Evolutionary conservation across 2,329 filamentous ascomycete species (phyloP).

Genomic region (Epichloe uncinata): DNA sequence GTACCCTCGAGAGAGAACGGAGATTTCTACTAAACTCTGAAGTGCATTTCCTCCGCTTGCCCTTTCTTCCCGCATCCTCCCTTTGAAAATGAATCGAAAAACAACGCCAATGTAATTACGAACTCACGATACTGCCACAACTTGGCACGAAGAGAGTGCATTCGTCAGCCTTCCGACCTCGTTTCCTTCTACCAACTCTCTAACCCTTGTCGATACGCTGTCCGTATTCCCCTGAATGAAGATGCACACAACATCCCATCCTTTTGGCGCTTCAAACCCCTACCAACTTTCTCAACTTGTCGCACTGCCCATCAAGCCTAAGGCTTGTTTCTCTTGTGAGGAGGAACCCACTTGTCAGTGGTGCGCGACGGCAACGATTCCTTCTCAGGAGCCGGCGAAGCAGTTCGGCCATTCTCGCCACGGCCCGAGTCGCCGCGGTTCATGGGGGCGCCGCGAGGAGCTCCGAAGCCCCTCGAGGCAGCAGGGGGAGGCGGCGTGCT

Average conservation of each 20-base stretch:
- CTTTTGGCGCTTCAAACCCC: background rate
- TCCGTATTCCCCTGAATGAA: background rate
- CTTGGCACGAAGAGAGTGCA: background rate
- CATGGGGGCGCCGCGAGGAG: constrained; percentile 24
- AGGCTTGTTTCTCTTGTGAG: constrained; percentile 24
- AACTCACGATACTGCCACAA: background rate
- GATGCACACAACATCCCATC: background rate
- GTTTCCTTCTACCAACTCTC: background rate
- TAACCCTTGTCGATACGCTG: background rate
- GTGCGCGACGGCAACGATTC: constrained; percentile 40
- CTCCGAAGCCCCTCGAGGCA: constrained; percentile 22
- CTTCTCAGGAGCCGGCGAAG: constrained; percentile 27
- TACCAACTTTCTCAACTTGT: background rate
- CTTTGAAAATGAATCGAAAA: background rate
- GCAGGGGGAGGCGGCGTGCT: constrained; percentile 33
- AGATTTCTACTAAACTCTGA: constrained; percentile 23
- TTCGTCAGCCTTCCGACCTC: background rate
- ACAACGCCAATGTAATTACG: background rate
- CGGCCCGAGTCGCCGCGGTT: constrained; percentile 30
- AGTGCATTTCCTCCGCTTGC: constrained; percentile 18
- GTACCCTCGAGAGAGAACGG: constrained; percentile 15
- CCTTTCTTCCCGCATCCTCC: background rate
- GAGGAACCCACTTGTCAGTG: constrained; percentile 48
- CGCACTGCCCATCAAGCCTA: constrained; percentile 1
- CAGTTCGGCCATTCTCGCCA: constrained; percentile 26